Evolutionary conservation across 164 flowering plant genomes (phyloP), one percentile per base, ranked within the genome.

Genomic region (Kingdonia uniflora): DNA sequence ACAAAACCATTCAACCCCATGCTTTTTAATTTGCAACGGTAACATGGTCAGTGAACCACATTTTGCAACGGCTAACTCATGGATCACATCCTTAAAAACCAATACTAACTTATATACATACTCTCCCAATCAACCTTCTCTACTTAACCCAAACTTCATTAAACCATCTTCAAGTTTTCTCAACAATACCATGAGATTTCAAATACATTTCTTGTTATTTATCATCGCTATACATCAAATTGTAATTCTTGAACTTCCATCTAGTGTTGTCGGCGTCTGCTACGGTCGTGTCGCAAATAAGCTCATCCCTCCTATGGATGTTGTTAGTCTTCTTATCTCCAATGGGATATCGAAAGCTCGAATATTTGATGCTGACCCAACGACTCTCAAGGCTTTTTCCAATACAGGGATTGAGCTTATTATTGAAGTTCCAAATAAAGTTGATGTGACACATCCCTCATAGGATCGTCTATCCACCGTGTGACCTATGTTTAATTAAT

Each of bases 391-490:
- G 24, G 55, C 79, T 14, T 72, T 79, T 54, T 60, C 69, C 4
- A 65, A 66, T 22, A 49, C 77, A 49, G 72, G 58, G 42, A 71
- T 79, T 26, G 44, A 51, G 49, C 69, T 79, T 21, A 66, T 63
- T 56, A 61, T 79, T 37, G 80, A 74, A 16, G 69, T 76, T 22
- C 78, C 76, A 0, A 76, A 79, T 25, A 77, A 79, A 49, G 39
- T 49, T 55, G n/a, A n/a, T n/a, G n/a, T n/a, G n/a, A n/a, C n/a
- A n/a, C n/a, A n/a, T n/a, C n/a, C n/a, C n/a, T n/a, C n/a, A n/a
- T n/a, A n/a, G n/a, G n/a, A n/a, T n/a, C n/a, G n/a, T n/a, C n/a
- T n/a, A n/a, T n/a, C n/a, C n/a, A n/a, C n/a, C n/a, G n/a, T n/a
- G n/a, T n/a, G n/a, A n/a, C n/a, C n/a, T n/a, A n/a, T n/a, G n/a